phyloP scores from a whole-genome alignment of 257 asterid species.

The Lithospermum erythrorhizon region DNA sequence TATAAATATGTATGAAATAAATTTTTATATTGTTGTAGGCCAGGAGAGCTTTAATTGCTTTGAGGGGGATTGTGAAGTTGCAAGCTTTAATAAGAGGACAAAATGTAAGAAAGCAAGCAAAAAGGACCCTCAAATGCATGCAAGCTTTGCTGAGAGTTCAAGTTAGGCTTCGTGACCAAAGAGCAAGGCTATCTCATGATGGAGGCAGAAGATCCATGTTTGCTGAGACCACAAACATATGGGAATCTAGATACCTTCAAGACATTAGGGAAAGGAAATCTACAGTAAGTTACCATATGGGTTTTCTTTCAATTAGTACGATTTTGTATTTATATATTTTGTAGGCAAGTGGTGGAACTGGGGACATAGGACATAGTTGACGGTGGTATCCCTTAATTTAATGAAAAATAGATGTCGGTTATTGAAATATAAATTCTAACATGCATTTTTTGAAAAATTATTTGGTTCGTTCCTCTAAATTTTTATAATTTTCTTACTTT shows the following conservation, averaged over 20 bases:
- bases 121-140: constrained; percentile 34
- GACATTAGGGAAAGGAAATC: constrained; percentile 19
- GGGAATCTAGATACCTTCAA: constrained; percentile 18
- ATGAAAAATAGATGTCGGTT: too few species aligned
- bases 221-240: constrained; percentile 17
- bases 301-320: too few species aligned
- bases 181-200: constrained; percentile 23
- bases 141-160: constrained; percentile 43
- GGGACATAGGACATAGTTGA: too few species aligned
- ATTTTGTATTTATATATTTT: too few species aligned
- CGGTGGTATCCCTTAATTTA: too few species aligned
- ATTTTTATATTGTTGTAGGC: constrained; percentile 17
- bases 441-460: too few species aligned
- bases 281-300: constrained; percentile 8
- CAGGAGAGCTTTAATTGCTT: constrained; percentile 37
- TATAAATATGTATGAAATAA: too few species aligned
- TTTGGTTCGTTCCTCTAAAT: too few species aligned
- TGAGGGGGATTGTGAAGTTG: constrained; percentile 38
- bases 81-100: constrained; percentile 44
- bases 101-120: constrained; percentile 36
- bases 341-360: too few species aligned
- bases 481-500: too few species aligned
- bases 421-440: too few species aligned
- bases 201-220: constrained; percentile 21
- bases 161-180: constrained; percentile 25